Percentiles rank a stretch among this genome's conserved stretches.
Conservation (phyloP, 2,329 filamentous ascomycete genomes). For the Claviceps arundinis region DNA sequence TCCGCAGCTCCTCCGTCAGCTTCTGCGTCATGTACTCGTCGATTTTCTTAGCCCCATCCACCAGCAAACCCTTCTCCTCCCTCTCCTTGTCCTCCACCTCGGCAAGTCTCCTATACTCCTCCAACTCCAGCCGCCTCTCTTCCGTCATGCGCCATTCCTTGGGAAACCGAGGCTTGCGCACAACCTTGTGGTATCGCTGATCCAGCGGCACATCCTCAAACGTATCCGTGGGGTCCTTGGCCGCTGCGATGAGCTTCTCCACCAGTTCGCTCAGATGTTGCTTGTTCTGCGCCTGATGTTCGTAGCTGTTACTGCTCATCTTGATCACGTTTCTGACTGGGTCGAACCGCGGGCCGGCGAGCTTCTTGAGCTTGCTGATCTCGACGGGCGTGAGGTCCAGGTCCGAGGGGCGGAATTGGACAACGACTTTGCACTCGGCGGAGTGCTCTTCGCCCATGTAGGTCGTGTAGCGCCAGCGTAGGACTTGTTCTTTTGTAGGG, state of each 20-base stretch:
- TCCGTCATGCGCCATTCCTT: slow-evolving; percentile 69
- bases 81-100: slow-evolving; percentile 41
- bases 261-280: slow-evolving; percentile 77
- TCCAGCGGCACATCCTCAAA: slow-evolving; percentile 88
- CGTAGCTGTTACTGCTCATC: slow-evolving; percentile 83
- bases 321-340: slow-evolving; percentile 67
- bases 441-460: slow-evolving; percentile 94
- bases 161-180: slow-evolving; percentile 59
- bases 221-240: slow-evolving; percentile 64
- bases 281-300: slow-evolving; percentile 91
- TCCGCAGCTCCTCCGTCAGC: slow-evolving; percentile 20
- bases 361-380: slow-evolving; percentile 71
- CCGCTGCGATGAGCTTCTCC: slow-evolving; percentile 57
- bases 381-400: slow-evolving; percentile 56
- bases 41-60: slow-evolving; percentile 44
- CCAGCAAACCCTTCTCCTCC: slow-evolving; percentile 37
- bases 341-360: slow-evolving; percentile 78
- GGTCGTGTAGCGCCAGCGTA: slow-evolving; percentile 92
- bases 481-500: slow-evolving; percentile 52
- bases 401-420: slow-evolving; percentile 72
- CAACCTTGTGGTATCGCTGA: slow-evolving; percentile 68
- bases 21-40: slow-evolving; percentile 22
- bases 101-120: slow-evolving; percentile 40
- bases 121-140: slow-evolving; percentile 51
- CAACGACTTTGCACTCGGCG: slow-evolving; percentile 82